Percentiles rank a stretch among this genome's conserved stretches.
These are phyloP conservation scores for Phytopythium helicoides DNA, from an alignment of 352 stramenopile genomes.

Conservation along the genomic window DNA sequence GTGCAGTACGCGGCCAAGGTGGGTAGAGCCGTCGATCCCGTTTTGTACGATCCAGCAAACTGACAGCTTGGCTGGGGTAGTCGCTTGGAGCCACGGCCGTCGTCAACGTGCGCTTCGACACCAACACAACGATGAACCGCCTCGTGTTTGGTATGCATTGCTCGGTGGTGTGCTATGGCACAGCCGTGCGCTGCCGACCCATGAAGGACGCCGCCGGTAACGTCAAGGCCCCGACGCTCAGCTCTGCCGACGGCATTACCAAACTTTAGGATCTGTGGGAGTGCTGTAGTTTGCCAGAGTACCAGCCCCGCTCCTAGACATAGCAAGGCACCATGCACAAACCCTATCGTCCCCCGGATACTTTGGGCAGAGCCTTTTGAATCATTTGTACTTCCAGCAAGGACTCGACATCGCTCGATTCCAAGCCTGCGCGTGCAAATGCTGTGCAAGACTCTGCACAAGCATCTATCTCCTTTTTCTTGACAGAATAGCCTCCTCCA, in stretches of 20 bases:
- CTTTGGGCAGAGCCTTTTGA: no score
- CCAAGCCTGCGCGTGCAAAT: no score
- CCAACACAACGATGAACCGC: constrained; percentile 85
- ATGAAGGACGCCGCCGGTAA: constrained; percentile 10
- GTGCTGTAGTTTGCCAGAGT: no score
- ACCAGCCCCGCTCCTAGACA: no score
- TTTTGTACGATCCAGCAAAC: no score
- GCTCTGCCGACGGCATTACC: constrained; percentile 1
- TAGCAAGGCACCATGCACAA: no score
- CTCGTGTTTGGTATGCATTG: constrained; percentile 83
- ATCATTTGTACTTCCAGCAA: no score
- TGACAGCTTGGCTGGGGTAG: constrained; percentile 10
- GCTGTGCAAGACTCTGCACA: no score
- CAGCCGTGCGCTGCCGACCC: constrained; percentile 60
- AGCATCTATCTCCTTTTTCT: constrained; percentile 6
- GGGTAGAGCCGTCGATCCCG: background rate
- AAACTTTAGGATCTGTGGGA: constrained; percentile 3
- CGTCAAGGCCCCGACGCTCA: constrained; percentile 4
- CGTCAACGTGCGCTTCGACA: constrained; percentile 80
- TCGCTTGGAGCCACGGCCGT: constrained; percentile 73
- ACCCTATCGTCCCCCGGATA: no score
- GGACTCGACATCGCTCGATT: no score
- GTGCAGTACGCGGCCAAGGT: constrained; percentile 72
- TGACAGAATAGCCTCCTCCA: constrained; percentile 38
- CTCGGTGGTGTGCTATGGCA: constrained; percentile 79